These are phyloP conservation scores for Hypoxylon sp. DNA, from an alignment of 2,329 filamentous ascomycete species.

Conservation along the genomic window DNA sequence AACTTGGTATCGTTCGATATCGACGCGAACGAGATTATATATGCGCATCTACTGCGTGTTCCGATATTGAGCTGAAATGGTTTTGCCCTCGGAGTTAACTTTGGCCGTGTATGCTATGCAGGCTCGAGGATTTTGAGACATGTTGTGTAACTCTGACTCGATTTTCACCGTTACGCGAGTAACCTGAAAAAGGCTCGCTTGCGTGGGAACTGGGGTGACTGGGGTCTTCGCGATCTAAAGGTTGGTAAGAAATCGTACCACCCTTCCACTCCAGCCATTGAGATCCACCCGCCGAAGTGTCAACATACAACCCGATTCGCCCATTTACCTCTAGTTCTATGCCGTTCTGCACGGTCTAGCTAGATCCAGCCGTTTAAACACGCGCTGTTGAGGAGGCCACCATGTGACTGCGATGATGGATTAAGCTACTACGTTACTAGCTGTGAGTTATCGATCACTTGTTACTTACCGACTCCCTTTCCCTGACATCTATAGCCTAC, in stretches of 20 bases:
- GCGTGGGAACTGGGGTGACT: conserved; percentile 4
- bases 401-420: conserved; percentile 17
- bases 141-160: conserved; percentile 5
- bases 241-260: conserved; percentile 40
- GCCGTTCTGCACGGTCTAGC: conserved; percentile 19
- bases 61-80: background rate
- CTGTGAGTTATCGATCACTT: conserved; percentile 16
- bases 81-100: background rate
- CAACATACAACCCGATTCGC: conserved; percentile 29
- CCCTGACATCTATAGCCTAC: background rate
- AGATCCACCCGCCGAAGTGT: conserved; percentile 24
- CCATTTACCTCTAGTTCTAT: conserved; percentile 26
- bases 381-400: conserved; percentile 11
- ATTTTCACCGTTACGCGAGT: conserved; percentile 20
- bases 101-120: background rate
- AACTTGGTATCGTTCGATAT: background rate
- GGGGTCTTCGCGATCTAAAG: conserved; percentile 25
- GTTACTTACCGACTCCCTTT: conserved; percentile 20
- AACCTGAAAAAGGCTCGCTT: conserved; percentile 21
- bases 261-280: conserved; percentile 25
- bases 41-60: background rate
- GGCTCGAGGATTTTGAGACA: background rate
- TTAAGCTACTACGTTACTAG: conserved; percentile 38
- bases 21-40: background rate
- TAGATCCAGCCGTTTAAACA: conserved; percentile 20